These are phyloP conservation scores for Globisporangium sylvaticum DNA, from an alignment of 352 stramenopile species.

Conservation along the genomic window DNA sequence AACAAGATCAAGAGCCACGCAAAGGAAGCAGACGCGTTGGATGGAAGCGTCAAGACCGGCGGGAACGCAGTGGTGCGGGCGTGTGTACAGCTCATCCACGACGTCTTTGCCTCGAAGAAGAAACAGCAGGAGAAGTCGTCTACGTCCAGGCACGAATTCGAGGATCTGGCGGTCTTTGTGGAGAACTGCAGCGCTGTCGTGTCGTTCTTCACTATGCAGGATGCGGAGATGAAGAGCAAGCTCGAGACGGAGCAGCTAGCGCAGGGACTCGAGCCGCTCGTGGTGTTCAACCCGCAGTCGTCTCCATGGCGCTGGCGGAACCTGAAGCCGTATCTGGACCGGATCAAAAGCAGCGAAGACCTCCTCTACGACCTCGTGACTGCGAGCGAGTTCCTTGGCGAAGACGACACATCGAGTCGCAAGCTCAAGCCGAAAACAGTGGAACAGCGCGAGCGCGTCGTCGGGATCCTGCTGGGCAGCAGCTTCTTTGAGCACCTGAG, in stretches of 20 bases:
- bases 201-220: conserved; percentile 11
- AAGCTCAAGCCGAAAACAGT: not conserved
- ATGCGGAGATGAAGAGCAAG: not conserved
- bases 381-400: not conserved
- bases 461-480: not conserved
- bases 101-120: conserved; percentile 18
- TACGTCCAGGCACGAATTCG: conserved; percentile 5
- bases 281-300: not conserved
- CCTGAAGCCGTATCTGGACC: conserved; percentile 4
- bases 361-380: conserved; percentile 10
- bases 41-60: not conserved
- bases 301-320: not conserved
- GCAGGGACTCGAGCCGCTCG: not conserved
- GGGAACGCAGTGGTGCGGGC: not conserved
- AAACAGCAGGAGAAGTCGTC: not conserved
- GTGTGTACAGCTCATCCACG: conserved; percentile 12
- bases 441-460: not conserved
- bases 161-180: conserved; percentile 12
- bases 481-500: conserved; percentile 11
- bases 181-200: conserved; percentile 21
- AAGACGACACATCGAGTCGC: not conserved
- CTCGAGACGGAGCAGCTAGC: conserved; percentile 3
- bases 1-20: not conserved
- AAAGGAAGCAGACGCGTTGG: conserved; percentile 7
- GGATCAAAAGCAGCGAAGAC: conserved; percentile 10